phyloP scores from a whole-genome alignment of 148 eudicot genomes.

The Spergularia bocconei region DNA sequence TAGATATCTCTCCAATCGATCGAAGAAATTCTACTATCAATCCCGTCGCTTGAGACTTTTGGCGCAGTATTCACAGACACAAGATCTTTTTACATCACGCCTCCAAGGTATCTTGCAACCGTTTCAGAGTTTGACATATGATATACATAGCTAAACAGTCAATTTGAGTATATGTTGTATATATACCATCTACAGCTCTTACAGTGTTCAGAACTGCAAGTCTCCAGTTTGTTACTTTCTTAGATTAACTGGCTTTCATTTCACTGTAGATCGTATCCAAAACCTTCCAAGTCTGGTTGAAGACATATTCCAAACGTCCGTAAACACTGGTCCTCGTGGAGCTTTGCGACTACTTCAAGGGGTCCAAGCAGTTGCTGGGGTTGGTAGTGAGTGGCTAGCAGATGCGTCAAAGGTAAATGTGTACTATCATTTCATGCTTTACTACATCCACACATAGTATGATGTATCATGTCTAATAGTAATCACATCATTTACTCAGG shows the following conservation, averaged over 20 bases:
- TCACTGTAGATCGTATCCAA: conserved; percentile 62
- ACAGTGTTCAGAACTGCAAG: not conserved
- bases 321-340: conserved; percentile 96
- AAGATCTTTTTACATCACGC: conserved; percentile 69
- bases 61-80: conserved; percentile 68
- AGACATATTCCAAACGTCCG: conserved; percentile 87
- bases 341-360: conserved; percentile 90
- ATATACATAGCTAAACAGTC: not conserved
- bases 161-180: not conserved
- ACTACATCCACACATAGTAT: not conserved
- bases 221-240: not conserved
- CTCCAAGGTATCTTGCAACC: conserved; percentile 55
- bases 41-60: conserved; percentile 37
- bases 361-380: conserved; percentile 91
- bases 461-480: not conserved
- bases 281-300: conserved; percentile 81
- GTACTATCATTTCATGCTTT: not conserved
- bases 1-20: conserved; percentile 24
- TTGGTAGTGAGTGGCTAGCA: conserved; percentile 88
- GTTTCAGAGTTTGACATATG: not conserved
- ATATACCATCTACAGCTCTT: not conserved
- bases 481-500: not conserved
- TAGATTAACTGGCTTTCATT: conserved; percentile 7
- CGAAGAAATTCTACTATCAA: conserved; percentile 38
- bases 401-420: conserved; percentile 75